Base-by-base conservation (phyloP, 192 early-diverging fungal genomes). In the Coemansia interrupta region DNA sequence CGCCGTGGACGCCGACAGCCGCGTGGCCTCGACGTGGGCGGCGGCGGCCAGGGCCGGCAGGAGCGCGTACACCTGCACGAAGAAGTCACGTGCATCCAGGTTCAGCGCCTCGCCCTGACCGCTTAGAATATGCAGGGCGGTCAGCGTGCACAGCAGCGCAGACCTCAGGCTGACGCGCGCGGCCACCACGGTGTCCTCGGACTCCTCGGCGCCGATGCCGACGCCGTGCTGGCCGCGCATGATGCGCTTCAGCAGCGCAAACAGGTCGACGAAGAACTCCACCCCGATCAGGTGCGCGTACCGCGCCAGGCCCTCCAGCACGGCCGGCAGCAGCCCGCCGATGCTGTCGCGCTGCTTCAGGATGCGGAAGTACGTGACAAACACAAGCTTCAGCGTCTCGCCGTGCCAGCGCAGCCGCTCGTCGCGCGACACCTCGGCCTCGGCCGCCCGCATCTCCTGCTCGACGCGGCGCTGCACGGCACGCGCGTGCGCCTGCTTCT, bases 221-320 rank as follows among this genome's bases (percentile, higher is more conserved):
- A 73, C 80, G 54, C 84, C 83, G 23, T 85, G 76, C 51, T 87
- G 82, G 3, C 80, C 78, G 41, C 80, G 69, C 80, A 90, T 88
- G 18, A 97, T 91, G 42, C 83, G 85, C 64, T 92, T 91, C 22
- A 98, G 80, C 18, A 90, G 80, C 20, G 86, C 80, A 43, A 98
- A 70, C 62, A 98, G 72, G 71, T 97, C 95, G 6, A 86, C 80
- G 71, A 96, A 98, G 57, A 95, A 96, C 57, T 98, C 95, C 20
- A 98, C 86, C 61, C 89, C 94, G 72, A 98, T 98, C 36, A 98
- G 72, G 72, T 97, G 96, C 12, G 95, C 91, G 80, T 94, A 98
- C 59, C 85, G 81, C 53, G 61, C 73, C 58, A 63, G 60, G 19
- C 88, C 83, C 66, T 87, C 86, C 30, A 87, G 76, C 11, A 87